These are phyloP conservation scores for Saccharomycopsis lassenensis DNA, from an alignment of 805 yeast species.

Conservation along the genomic window DNA sequence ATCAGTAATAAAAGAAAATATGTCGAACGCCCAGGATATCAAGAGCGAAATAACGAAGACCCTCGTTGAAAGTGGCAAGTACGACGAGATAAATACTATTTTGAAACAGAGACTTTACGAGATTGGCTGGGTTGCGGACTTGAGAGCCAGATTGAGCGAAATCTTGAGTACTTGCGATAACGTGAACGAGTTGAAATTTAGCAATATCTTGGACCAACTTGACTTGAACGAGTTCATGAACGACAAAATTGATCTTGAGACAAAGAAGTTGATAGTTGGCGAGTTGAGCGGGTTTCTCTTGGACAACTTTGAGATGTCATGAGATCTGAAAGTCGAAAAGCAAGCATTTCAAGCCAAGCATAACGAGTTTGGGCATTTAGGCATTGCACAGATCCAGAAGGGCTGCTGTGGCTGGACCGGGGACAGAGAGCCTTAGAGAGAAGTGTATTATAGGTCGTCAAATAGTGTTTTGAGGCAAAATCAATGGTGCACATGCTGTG, in stretches of 20 bases:
- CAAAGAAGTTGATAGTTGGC: slow-evolving; percentile 6
- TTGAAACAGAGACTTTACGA: slow-evolving; percentile 56
- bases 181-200: slow-evolving; percentile 12
- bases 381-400: no score
- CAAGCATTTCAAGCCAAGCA: no score
- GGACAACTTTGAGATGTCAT: slow-evolving; percentile 14
- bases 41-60: slow-evolving; percentile 58
- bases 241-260: slow-evolving; percentile 5
- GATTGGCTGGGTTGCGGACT: slow-evolving; percentile 84
- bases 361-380: no score
- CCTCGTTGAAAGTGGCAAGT: slow-evolving; percentile 68
- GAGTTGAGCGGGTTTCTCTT: slow-evolving; percentile 10
- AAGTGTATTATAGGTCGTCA: no score
- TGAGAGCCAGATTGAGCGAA: slow-evolving; percentile 25
- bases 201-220: slow-evolving; percentile 9
- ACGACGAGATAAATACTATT: slow-evolving; percentile 58
- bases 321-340: no score
- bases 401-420: no score
- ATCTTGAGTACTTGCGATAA: slow-evolving; percentile 5
- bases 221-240: slow-evolving; percentile 15
- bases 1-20: no score
- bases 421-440: no score
- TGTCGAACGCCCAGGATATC: slow-evolving; percentile 23
- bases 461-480: no score
- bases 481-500: no score